These are phyloP conservation scores for Paramecium tetraurelia DNA, from an alignment of 73 alveolate species.

Conservation along the genomic window DNA sequence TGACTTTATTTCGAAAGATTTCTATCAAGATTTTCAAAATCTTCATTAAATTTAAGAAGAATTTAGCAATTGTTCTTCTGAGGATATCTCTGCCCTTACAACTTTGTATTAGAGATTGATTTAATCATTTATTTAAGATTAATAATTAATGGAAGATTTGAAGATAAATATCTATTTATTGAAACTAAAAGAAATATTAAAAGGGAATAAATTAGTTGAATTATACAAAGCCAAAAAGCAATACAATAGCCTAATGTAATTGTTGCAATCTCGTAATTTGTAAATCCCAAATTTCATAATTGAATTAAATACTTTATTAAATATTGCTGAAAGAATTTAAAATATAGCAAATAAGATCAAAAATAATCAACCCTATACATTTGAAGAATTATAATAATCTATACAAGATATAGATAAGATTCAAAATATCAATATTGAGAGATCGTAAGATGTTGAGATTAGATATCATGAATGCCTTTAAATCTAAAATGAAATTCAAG, in stretches of 20 bases:
- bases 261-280: neutral
- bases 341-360: neutral
- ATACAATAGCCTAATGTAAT: neutral
- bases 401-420: neutral
- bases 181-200: neutral
- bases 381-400: neutral
- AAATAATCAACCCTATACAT: neutral
- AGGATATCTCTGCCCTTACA: neutral
- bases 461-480: neutral
- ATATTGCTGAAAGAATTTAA: neutral
- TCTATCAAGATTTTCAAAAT: neutral
- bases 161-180: conserved; percentile 4
- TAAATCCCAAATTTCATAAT: neutral
- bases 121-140: neutral
- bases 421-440: neutral
- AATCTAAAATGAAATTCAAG: neutral
- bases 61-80: neutral
- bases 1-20: neutral
- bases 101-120: neutral
- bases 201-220: neutral
- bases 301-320: neutral
- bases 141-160: neutral
- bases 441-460: neutral
- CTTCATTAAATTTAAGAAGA: neutral
- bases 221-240: neutral